Conservation (phyloP, 331 rosid species). For the Cucumis variabilis region DNA sequence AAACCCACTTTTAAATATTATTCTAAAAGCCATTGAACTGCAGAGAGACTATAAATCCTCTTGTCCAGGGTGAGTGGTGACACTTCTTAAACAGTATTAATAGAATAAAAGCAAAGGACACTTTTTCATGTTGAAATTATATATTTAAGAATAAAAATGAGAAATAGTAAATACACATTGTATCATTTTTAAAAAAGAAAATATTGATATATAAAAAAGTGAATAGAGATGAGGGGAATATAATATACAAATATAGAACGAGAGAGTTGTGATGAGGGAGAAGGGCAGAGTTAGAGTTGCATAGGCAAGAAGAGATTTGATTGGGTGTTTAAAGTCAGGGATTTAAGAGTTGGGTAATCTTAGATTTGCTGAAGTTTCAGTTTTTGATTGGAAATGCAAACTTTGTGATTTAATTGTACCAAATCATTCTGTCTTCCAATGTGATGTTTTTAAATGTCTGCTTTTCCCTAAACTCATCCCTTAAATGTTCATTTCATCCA, state of each 20-base stretch:
- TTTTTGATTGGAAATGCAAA: too few relatives aligned
- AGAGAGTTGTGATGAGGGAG: not conserved
- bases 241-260: not conserved
- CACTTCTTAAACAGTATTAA: not conserved
- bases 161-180: too few relatives aligned
- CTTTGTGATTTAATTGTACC: slow-evolving; percentile 47
- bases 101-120: not conserved
- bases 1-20: not conserved
- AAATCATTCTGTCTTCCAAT: slow-evolving; percentile 7
- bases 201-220: too few relatives aligned
- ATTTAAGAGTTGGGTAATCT: not conserved
- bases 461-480: too few relatives aligned
- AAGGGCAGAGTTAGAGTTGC: not conserved
- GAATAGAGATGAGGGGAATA: too few relatives aligned
- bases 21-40: not conserved
- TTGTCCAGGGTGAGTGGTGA: not conserved
- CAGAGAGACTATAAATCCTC: too few relatives aligned
- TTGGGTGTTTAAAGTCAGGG: slow-evolving; percentile 23
- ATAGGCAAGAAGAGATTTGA: not conserved
- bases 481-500: too few relatives aligned
- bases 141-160: too few relatives aligned
- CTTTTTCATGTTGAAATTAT: too few relatives aligned
- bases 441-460: not conserved
- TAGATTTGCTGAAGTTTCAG: not conserved
- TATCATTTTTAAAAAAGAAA: too few relatives aligned